These are phyloP conservation scores for Penicillium sp. DNA, from an alignment of 2,329 filamentous ascomycete genomes.

Conservation along the genomic window DNA sequence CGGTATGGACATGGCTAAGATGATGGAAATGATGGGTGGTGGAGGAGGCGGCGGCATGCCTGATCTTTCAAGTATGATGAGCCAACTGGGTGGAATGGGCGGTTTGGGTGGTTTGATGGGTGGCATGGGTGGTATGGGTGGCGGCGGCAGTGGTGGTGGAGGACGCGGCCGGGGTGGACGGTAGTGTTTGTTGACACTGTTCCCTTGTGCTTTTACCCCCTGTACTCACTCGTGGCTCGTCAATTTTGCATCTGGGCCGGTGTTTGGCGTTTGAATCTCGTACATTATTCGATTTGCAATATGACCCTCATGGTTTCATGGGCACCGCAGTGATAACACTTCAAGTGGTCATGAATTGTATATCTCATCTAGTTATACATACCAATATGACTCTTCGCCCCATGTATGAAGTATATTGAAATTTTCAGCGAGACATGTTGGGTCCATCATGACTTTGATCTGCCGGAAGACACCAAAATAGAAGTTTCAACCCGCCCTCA, in stretches of 20 bases:
- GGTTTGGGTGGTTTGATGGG: constrained; percentile 57
- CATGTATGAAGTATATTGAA: too few species aligned
- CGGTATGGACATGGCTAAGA: constrained; percentile 90
- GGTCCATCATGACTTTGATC: too few species aligned
- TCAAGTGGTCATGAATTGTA: too few species aligned
- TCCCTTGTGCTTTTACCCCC: constrained; percentile 11
- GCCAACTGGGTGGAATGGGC: constrained; percentile 69
- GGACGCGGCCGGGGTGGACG: constrained; percentile 37
- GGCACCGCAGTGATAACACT: not conserved
- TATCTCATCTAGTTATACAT: not conserved
- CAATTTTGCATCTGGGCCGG: constrained; percentile 24
- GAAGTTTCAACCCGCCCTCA: constrained; percentile 26
- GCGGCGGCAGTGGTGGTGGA: constrained; percentile 38
- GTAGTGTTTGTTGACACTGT: constrained; percentile 15
- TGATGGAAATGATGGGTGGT: constrained; percentile 64
- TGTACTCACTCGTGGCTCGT: constrained; percentile 17
- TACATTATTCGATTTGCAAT: constrained; percentile 11
- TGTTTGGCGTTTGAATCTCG: constrained; percentile 25
- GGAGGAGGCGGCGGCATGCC: constrained; percentile 72
- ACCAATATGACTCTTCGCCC: not conserved
- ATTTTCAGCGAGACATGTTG: too few species aligned
- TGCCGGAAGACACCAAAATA: too few species aligned
- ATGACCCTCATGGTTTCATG: not conserved
- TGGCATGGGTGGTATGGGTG: constrained; percentile 55
- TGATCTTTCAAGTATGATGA: constrained; percentile 70